Conservation (phyloP, 805 yeast genomes). For the Saturnispora hagleri region DNA sequence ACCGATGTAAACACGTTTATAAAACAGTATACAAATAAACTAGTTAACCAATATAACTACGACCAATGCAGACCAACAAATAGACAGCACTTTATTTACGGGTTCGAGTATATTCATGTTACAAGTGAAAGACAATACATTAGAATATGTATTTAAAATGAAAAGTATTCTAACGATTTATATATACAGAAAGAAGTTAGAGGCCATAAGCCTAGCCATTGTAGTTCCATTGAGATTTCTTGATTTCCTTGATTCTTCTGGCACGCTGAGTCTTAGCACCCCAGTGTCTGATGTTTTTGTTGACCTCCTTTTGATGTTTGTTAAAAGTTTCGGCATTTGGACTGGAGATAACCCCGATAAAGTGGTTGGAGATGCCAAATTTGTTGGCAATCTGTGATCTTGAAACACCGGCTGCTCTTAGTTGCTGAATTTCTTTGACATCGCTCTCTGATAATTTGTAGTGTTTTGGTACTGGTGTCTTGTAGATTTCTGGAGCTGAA, state of each 20-base stretch:
- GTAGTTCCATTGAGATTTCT: conserved; percentile 19
- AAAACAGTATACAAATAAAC: no score
- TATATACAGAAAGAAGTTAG: background rate
- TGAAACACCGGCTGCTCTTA: conserved; percentile 24
- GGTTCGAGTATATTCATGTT: no score
- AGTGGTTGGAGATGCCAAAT: conserved; percentile 23
- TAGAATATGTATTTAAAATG: background rate
- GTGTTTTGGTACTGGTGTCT: conserved; percentile 17
- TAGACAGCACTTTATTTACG: no score
- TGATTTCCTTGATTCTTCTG: conserved; percentile 17
- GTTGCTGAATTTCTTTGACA: conserved; percentile 22
- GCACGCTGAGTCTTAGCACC: conserved; percentile 19
- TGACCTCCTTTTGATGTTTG: conserved; percentile 15
- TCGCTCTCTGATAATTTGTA: conserved; percentile 21
- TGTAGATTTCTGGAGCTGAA: conserved; percentile 24
- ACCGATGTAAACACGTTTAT: no score
- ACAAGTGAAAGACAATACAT: no score
- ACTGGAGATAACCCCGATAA: conserved; percentile 25
- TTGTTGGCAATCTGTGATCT: conserved; percentile 25
- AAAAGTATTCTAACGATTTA: background rate
- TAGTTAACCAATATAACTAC: no score
- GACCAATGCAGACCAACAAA: no score
- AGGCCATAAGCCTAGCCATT: background rate
- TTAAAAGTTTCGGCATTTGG: conserved; percentile 17
- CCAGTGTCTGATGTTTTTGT: conserved; percentile 21